Evolutionary conservation across 1,139 yeast genomes (phyloP), one percentile per base, ranked within the genome.

Genomic region (Sugiyamaella xylanicola): DNA sequence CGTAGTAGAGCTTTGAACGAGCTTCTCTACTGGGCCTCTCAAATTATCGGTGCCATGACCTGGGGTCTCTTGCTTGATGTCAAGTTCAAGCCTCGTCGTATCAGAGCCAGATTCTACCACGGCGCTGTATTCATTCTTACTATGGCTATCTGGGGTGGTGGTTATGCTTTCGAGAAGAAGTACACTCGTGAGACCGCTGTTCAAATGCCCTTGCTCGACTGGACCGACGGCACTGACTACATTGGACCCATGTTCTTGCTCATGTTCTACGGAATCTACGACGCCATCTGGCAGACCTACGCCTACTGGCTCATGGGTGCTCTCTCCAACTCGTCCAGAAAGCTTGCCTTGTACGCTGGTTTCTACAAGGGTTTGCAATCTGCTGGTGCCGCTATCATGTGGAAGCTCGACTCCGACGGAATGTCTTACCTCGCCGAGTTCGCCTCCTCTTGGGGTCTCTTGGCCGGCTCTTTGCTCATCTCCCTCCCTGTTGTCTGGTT

Each of bases 141-240:
- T 19, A 67, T 79, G 71, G 82, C 74, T 44, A 75, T 83, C 60
- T 83, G 86, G 85, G 86, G 86, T 56, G 85, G 86, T 61, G 86
- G 87, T 51, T 74, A 76, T 59, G 77, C 77, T 58, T 81, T 82
- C 70, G 84, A 79, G 59, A 64, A 72, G 61, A 71, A 71, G 27
- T 78, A 72, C 65, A 77, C 76, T 56, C 74, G 83, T 63, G 81
- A 64, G 15, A 53, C 55, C 29, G 49, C 44, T 20, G 55, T 51
- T 16, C 41, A 44, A 32, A 11, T 39, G 21, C 47, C 52, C 41
- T 46, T 56, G 48, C 52, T 80, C 45, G 85, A 81, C 66, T 80
- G 72, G 72, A 74, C 71, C 43, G 78, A 78, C 52, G 49, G 55
- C 15, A 47, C 55, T 11, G 55, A 56, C 45, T 82, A 79, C 65